Evolutionary conservation across 306 rosid species (phyloP).

Genomic region (Sphenostylis stenocarpa): DNA sequence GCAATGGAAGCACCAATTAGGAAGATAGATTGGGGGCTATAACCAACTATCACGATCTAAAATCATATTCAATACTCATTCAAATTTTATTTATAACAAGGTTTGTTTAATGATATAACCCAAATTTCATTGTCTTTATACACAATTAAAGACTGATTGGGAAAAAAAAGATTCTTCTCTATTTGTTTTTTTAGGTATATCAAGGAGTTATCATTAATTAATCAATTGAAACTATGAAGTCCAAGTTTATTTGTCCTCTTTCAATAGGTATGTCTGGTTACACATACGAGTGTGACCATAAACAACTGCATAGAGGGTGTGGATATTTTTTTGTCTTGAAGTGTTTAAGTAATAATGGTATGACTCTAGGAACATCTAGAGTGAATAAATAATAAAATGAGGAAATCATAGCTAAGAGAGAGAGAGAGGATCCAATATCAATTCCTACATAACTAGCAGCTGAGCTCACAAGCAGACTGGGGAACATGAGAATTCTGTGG

Average conservation of each 20-base stretch:
- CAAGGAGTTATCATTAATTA: not conserved
- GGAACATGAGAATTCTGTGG: not conserved
- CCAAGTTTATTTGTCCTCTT: constrained; percentile 2
- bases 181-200: not conserved
- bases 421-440: not conserved
- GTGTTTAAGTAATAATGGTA: not conserved
- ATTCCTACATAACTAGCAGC: not conserved
- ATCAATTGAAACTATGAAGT: not conserved
- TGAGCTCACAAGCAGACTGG: not conserved
- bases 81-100: not conserved
- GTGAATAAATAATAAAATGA: too few species aligned
- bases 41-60: constrained; percentile 3
- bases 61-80: constrained; percentile 3
- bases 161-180: not conserved
- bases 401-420: not conserved
- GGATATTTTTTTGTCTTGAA: not conserved
- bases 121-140: not conserved
- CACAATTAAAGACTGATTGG: not conserved
- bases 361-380: not conserved
- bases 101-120: not conserved
- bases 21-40: not conserved
- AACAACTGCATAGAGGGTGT: not conserved
- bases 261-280: not conserved
- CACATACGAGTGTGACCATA: not conserved
- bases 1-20: not conserved